A percentile compares a stretch with the other conserved stretches of the same genome.
phyloP scores from a whole-genome alignment of 371 early-diverging fungal genomes.

The Lichtheimia corymbifera region DNA sequence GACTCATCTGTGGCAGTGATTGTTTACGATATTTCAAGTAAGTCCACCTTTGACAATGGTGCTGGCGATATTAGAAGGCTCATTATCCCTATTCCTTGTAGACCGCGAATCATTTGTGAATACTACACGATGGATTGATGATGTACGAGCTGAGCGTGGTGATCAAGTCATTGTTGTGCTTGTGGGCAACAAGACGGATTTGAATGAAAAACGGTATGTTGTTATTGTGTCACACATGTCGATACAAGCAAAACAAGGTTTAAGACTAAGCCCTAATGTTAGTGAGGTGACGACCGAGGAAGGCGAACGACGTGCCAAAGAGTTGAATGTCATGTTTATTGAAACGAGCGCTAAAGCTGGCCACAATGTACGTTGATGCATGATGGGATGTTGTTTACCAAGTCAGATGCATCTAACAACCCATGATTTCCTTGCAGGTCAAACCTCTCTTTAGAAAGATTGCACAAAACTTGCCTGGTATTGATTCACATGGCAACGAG shows the following conservation, averaged over 20 bases:
- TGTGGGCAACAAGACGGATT: constrained; percentile 99
- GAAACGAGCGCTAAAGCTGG: constrained; percentile 98
- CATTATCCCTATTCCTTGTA: constrained; percentile 19
- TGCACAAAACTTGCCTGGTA: constrained; percentile 94
- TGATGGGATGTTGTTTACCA: too few species aligned
- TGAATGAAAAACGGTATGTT: constrained; percentile 86
- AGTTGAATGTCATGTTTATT: constrained; percentile 93
- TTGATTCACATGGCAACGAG: constrained; percentile 56
- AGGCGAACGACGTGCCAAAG: constrained; percentile 93
- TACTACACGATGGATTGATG: constrained; percentile 98
- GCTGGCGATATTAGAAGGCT: too few species aligned
- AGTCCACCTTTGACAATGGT: constrained; percentile 13
- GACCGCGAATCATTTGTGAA: constrained; percentile 92
- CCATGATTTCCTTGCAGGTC: constrained; percentile 36
- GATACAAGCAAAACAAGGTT: neutral
- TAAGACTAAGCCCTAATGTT: neutral
- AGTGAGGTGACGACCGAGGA: constrained; percentile 93
- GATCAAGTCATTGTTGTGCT: constrained; percentile 97
- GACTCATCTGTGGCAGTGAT: constrained; percentile 98
- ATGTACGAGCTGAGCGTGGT: constrained; percentile 97
- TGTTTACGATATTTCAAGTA: constrained; percentile 95
- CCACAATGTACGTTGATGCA: constrained; percentile 68
- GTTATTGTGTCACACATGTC: constrained; percentile 18
- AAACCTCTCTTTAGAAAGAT: constrained; percentile 94
- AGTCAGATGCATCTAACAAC: too few species aligned